Percentiles rank a stretch among this genome's conserved stretches.
Evolutionary conservation across 2,329 filamentous ascomycete species (phyloP).

Genomic region (Metarhizium brunneum): DNA sequence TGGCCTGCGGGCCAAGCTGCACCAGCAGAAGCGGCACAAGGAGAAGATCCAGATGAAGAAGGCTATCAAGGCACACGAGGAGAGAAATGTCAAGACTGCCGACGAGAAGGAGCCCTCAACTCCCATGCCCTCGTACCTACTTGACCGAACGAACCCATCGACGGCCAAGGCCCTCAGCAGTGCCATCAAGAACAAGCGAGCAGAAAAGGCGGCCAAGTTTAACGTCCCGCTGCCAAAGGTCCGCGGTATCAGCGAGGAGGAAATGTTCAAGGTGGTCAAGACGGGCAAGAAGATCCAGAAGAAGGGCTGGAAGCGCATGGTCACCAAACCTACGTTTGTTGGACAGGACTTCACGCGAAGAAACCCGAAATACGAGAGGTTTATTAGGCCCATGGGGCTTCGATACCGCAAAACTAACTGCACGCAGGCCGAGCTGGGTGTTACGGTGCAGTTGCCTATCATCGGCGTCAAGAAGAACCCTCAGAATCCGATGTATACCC

Average conservation of each 20-base stretch:
- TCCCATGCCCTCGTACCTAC: conserved; percentile 83
- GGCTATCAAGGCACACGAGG: conserved; percentile 87
- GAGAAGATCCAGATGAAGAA: conserved; percentile 99
- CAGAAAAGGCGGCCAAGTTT: conserved; percentile 91
- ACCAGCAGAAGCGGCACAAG: conserved; percentile 86
- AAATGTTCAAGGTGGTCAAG: conserved; percentile 95
- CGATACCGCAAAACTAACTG: conserved; percentile 45
- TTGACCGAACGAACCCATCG: conserved; percentile 63
- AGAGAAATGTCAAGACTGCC: conserved; percentile 87
- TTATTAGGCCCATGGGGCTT: conserved; percentile 41
- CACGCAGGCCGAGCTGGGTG: conserved; percentile 67
- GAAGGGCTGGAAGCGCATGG: conserved; percentile 69
- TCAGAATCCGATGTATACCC: conserved; percentile 83
- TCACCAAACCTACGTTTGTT: conserved; percentile 61
- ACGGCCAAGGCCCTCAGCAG: conserved; percentile 63
- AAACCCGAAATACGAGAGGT: conserved; percentile 67
- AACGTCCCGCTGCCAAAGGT: conserved; percentile 90
- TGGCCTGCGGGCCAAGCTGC: conserved; percentile 84
- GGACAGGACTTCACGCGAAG: conserved; percentile 82
- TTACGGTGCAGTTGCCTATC: conserved; percentile 82
- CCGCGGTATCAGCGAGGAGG: conserved; percentile 81
- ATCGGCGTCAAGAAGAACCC: conserved; percentile 59
- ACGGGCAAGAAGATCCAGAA: conserved; percentile 91
- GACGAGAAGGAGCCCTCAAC: conserved; percentile 70
- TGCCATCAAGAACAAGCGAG: conserved; percentile 91